Evolutionary conservation across 345 rosid species (phyloP).

Genomic region (Linum usitatissimum): DNA sequence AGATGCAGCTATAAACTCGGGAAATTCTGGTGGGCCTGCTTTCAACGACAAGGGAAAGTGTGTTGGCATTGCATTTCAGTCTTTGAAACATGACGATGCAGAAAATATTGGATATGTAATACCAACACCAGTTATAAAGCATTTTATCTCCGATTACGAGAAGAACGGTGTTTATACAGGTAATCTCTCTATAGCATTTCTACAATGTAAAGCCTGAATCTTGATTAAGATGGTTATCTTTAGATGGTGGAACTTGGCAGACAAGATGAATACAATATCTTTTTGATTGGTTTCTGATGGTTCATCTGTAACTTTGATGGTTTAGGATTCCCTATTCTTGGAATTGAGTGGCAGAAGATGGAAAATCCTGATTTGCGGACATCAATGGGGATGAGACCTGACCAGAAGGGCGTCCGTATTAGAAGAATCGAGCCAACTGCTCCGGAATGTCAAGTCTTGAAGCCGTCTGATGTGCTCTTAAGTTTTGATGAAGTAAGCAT

Average conservation of each 20-base stretch:
- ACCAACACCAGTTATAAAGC: conserved; percentile 84
- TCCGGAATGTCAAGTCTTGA: conserved; percentile 69
- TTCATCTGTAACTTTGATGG: conserved; percentile 6
- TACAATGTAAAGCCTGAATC: not conserved
- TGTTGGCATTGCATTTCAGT: conserved; percentile 97
- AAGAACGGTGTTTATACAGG: conserved; percentile 85
- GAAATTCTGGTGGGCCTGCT: conserved; percentile 98
- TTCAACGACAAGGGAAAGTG: conserved; percentile 82
- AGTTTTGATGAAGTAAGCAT: conserved; percentile 79
- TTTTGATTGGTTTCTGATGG: not conserved
- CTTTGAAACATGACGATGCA: conserved; percentile 83
- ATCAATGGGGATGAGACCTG: conserved; percentile 70
- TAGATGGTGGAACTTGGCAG: not conserved
- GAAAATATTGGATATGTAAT: conserved; percentile 94
- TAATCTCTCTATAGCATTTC: conserved; percentile 7
- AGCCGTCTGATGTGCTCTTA: conserved; percentile 76
- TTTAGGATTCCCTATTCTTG: conserved; percentile 78
- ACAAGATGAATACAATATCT: not conserved
- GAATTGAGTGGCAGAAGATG: conserved; percentile 99
- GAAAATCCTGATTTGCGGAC: conserved; percentile 81
- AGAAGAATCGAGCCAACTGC: conserved; percentile 92
- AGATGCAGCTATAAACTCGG: conserved; percentile 95
- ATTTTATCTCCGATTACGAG: conserved; percentile 81
- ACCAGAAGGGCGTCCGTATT: conserved; percentile 83
- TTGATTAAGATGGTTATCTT: not conserved